These are phyloP conservation scores for Phytophthora meadii DNA, from an alignment of 352 stramenopile genomes.

Conservation along the genomic window DNA sequence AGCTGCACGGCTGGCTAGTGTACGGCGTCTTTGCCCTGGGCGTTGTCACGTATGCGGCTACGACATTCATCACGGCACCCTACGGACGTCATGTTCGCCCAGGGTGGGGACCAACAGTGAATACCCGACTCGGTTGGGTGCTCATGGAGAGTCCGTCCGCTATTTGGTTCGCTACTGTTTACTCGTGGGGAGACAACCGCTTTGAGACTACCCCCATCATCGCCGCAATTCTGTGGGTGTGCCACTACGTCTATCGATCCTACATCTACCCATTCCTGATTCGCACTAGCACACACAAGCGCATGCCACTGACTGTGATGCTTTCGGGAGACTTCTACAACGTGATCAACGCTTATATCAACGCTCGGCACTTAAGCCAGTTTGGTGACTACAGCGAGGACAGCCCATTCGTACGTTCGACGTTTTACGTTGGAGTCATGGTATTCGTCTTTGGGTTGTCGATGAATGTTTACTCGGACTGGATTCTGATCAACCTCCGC, in stretches of 20 bases:
- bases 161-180: constrained; percentile 66
- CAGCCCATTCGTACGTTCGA: constrained; percentile 36
- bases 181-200: constrained; percentile 49
- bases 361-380: constrained; percentile 68
- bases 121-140: constrained; percentile 68
- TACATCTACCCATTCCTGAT: constrained; percentile 82
- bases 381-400: constrained; percentile 63
- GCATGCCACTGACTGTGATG: constrained; percentile 68
- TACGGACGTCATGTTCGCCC: constrained; percentile 64
- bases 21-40: constrained; percentile 61
- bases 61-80: constrained; percentile 63
- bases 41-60: constrained; percentile 54
- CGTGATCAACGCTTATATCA: constrained; percentile 76
- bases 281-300: constrained; percentile 51
- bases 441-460: constrained; percentile 62
- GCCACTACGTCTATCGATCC: constrained; percentile 74
- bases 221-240: constrained; percentile 61
- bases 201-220: constrained; percentile 48
- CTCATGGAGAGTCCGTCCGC: constrained; percentile 78
- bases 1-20: constrained; percentile 63
- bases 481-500: constrained; percentile 72
- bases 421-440: constrained; percentile 59
- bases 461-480: constrained; percentile 77
- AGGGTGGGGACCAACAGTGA: constrained; percentile 65
- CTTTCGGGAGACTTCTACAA: constrained; percentile 70